phyloP scores from a whole-genome alignment of 495 filamentous ascomycete genomes.

The Stereocaulon alpinum region DNA sequence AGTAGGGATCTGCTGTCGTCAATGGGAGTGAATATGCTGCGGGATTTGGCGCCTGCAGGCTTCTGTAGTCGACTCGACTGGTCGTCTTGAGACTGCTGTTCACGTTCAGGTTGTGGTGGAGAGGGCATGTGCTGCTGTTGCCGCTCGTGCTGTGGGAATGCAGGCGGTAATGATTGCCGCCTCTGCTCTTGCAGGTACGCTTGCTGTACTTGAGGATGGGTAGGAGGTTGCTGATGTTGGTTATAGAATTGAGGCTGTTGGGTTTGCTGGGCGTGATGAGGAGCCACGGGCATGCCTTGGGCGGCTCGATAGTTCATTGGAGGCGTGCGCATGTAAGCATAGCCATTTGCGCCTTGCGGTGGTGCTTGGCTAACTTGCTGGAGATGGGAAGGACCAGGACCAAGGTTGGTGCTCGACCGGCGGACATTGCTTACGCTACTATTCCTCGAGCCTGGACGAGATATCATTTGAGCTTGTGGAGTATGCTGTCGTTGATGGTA shows the following conservation, averaged over 20 bases:
- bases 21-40: constrained; percentile 95
- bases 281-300: constrained; percentile 21
- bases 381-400: constrained; percentile 50
- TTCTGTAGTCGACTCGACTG: constrained; percentile 51
- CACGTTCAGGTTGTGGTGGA: constrained; percentile 33
- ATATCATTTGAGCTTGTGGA: constrained; percentile 64
- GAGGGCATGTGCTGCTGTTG: constrained; percentile 29
- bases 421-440: constrained; percentile 42
- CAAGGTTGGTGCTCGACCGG: constrained; percentile 65
- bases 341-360: constrained; percentile 47
- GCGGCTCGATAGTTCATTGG: constrained; percentile 65
- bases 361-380: constrained; percentile 31
- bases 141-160: constrained; percentile 34
- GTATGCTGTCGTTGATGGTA: constrained; percentile 67
- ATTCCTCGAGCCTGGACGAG: constrained; percentile 74
- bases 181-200: constrained; percentile 60
- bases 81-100: constrained; percentile 28
- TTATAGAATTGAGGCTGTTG: constrained; percentile 34
- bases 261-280: constrained; percentile 32
- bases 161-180: constrained; percentile 49
- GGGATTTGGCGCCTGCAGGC: constrained; percentile 66
- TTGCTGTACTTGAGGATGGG: constrained; percentile 51
- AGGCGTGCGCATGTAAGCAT: constrained; percentile 74
- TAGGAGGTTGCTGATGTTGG: constrained; percentile 30
- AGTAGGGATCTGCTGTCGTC: constrained; percentile 85